Evolutionary conservation across 139 green algal genomes (phyloP).

Genomic region (Nannochloris sp.): DNA sequence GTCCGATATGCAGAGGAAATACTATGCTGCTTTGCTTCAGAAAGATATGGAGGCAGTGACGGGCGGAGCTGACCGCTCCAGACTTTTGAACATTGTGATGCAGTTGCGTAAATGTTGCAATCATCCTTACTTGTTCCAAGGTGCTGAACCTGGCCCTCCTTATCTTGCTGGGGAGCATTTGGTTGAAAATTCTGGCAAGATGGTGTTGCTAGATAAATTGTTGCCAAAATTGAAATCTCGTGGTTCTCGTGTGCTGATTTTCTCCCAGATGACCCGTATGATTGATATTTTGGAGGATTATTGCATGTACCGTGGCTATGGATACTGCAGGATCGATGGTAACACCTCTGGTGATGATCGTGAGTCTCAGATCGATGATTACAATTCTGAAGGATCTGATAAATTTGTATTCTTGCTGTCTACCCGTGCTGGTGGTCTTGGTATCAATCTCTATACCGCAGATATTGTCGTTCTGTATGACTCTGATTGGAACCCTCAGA

Average conservation of each 20-base stretch:
- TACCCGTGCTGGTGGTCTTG: conserved; percentile 89
- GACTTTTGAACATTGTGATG: conserved; percentile 99
- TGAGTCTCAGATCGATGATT: conserved; percentile 86
- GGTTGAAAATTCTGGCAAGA: conserved; percentile 78
- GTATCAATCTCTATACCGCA: conserved; percentile 97
- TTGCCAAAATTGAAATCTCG: conserved; percentile 72
- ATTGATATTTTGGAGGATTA: conserved; percentile 98
- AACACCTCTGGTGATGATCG: conserved; percentile 94
- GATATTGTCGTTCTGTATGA: conserved; percentile 97
- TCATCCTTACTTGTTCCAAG: conserved; percentile 86
- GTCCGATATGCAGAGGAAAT: conserved; percentile 88
- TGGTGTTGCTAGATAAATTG: conserved; percentile 89
- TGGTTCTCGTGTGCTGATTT: conserved; percentile 83
- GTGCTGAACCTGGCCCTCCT: conserved; percentile 87
- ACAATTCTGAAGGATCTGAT: conserved; percentile 76
- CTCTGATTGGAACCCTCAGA: conserved; percentile 62
- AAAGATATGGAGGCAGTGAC: conserved; percentile 87
- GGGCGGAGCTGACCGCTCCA: conserved; percentile 73
- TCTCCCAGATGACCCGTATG: conserved; percentile 89
- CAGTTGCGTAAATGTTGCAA: conserved; percentile 99
- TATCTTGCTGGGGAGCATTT: conserved; percentile 87
- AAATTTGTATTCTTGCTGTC: conserved; percentile 96
- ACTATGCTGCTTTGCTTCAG: conserved; percentile 87
- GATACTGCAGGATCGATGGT: conserved; percentile 95
- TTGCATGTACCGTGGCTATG: conserved; percentile 66